Evolutionary conservation across 139 green algal species (phyloP).

Genomic region (Coelastrella sp.): DNA sequence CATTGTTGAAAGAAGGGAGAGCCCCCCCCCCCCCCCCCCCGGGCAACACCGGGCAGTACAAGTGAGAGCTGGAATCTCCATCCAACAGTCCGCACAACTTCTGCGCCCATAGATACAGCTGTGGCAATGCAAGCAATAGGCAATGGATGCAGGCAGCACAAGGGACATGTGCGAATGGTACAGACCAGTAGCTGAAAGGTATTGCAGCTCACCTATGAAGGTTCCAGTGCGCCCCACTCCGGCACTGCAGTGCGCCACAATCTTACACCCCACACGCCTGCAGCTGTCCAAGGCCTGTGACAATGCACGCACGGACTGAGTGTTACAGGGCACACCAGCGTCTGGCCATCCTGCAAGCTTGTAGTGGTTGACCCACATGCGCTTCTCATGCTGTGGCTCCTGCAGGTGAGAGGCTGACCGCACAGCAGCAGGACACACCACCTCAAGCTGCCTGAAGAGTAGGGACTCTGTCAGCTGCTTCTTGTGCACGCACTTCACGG

Average conservation of each 20-base stretch:
- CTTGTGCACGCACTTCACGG: constrained; percentile 9
- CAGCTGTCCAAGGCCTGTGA: constrained; percentile 56
- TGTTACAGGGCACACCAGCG: constrained; percentile 63
- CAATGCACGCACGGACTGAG: constrained; percentile 52
- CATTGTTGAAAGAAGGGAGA: too few relatives aligned
- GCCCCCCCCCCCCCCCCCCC: too few relatives aligned
- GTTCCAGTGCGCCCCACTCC: constrained; percentile 86
- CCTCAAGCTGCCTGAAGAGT: constrained; percentile 26
- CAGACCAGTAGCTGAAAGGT: too few relatives aligned
- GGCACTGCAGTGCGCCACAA: constrained; percentile 77
- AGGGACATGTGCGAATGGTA: too few relatives aligned
- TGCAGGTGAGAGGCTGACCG: not conserved
- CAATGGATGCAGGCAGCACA: too few relatives aligned
- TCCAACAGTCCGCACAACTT: too few relatives aligned
- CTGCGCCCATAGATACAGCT: too few relatives aligned
- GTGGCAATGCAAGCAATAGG: too few relatives aligned
- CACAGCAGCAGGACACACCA: not conserved
- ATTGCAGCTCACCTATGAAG: constrained; percentile 55
- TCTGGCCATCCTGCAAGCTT: constrained; percentile 74
- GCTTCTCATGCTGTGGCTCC: not conserved
- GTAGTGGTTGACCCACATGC: constrained; percentile 58
- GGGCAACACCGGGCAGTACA: too few relatives aligned
- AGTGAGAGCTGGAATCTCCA: too few relatives aligned
- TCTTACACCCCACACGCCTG: constrained; percentile 19
- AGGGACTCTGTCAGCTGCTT: not conserved